Conservation (phyloP, 2,329 filamentous ascomycete species). For the Decorospora gaudefroyi region DNA sequence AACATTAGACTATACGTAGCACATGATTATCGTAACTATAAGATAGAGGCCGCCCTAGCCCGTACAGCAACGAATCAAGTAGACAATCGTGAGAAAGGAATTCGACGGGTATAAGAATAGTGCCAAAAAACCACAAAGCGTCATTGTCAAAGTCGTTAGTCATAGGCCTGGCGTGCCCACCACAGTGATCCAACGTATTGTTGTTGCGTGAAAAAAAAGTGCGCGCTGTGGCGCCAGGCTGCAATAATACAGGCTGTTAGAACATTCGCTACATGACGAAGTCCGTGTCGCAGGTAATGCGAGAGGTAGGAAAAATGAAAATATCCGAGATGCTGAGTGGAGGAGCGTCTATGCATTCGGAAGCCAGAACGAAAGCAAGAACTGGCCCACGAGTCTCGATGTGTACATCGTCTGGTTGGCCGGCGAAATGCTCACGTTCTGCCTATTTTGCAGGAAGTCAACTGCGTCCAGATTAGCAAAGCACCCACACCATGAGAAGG, state of each 20-base stretch:
- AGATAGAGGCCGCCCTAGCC: background rate
- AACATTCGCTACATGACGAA: too few species aligned
- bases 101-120: slow-evolving; percentile 10
- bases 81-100: background rate
- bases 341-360: slow-evolving; percentile 20
- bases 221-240: too few species aligned
- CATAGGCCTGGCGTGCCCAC: background rate
- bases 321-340: too few species aligned
- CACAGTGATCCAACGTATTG: slow-evolving; percentile 5
- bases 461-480: slow-evolving; percentile 34
- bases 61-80: background rate
- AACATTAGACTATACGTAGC: slow-evolving; percentile 1
- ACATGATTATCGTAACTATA: background rate
- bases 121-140: background rate
- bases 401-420: slow-evolving; percentile 50
- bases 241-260: too few species aligned
- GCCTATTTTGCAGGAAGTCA: slow-evolving; percentile 47
- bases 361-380: slow-evolving; percentile 48
- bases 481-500: background rate
- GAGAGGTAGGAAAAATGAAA: too few species aligned
- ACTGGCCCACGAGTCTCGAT: slow-evolving; percentile 51
- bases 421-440: slow-evolving; percentile 45
- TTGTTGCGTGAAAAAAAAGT: slow-evolving; percentile 2
- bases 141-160: background rate
- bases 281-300: too few species aligned